Conservation (phyloP, 2,329 filamentous ascomycete species). For the Fusarium staphyleae region DNA sequence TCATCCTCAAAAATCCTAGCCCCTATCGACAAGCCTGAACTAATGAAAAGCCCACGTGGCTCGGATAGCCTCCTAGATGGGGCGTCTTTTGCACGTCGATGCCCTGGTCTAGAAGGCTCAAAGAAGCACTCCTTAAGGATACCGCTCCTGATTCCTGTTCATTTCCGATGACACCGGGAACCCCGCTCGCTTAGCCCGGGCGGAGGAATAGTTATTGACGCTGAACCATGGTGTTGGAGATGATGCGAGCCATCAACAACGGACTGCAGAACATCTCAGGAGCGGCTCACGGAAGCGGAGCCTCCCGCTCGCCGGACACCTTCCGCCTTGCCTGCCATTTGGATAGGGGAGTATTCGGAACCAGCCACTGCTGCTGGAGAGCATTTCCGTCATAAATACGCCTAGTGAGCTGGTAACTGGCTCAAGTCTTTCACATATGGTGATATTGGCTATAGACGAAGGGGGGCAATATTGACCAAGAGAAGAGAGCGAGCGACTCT, state of each 20-base stretch:
- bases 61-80: not conserved
- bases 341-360: not conserved
- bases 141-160: not conserved
- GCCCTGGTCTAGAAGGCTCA: not conserved
- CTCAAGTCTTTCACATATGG: not conserved
- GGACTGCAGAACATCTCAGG: not conserved
- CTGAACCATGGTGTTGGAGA: not conserved
- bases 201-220: not conserved
- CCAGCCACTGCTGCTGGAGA: not conserved
- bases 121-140: not conserved
- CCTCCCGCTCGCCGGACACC: not conserved
- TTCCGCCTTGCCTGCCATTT: not conserved
- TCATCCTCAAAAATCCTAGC: not conserved
- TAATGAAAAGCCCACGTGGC: conserved; percentile 8
- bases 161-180: not conserved
- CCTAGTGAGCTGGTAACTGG: not conserved
- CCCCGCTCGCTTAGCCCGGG: not conserved
- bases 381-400: not conserved
- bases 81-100: not conserved
- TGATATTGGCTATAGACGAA: not conserved
- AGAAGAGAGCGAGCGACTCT: not conserved
- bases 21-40: not conserved
- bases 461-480: not conserved
- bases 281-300: not conserved
- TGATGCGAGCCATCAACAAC: not conserved